Base-by-base conservation (phyloP, 1,284 basidiomycete genomes). In the Cryptococcus wingfieldii region DNA sequence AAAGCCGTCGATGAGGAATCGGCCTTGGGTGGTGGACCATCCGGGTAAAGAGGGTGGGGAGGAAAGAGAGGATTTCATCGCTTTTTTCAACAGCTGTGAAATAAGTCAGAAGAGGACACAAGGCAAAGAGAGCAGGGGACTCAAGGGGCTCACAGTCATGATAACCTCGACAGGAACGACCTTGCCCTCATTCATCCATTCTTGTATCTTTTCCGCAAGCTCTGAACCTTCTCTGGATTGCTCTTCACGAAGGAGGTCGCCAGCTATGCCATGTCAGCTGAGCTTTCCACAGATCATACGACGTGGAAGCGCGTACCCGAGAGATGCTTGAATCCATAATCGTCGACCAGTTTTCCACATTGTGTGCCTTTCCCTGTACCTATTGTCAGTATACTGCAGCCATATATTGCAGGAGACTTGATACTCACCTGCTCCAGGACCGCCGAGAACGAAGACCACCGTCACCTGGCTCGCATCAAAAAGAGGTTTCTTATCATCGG, bases 151-250 rank as follows among this genome's bases (percentile, higher is more conserved):
- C 54, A 74, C 77, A 71, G 92, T 93, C 72, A 98, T 85, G 37
- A 96, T 98, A 57, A 99, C 89, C 72, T 97, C 89, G 86, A 90
- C 91, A 5, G 96, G 96, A 5, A 98, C 96, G 69, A 99, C 96
- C 61, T 82, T 86, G 55, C 96, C 96, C 76, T 95, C 94, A 59
- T 82, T 85, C 77, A 99, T 98, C 80, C 86, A 89, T 23, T 83
- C 86, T 63, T 84, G 86, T 76, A 98, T 98, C 75, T 98, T 80
- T 38, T 85, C 81, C 41, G 94, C 94, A 69, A 88, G 91, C 64
- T 87, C 71, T 2, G 93, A 97, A 41, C 88, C 90, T 50, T 86
- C 83, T 49, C 94, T 86, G 59, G 86, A 79, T 78, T 98, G 95
- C 74, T 99, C 96, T 14, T 87, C 90, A 57, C 96, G 89, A 16